These are phyloP conservation scores for Alternaria solani DNA, from an alignment of 2,329 filamentous ascomycete species.

Conservation along the genomic window DNA sequence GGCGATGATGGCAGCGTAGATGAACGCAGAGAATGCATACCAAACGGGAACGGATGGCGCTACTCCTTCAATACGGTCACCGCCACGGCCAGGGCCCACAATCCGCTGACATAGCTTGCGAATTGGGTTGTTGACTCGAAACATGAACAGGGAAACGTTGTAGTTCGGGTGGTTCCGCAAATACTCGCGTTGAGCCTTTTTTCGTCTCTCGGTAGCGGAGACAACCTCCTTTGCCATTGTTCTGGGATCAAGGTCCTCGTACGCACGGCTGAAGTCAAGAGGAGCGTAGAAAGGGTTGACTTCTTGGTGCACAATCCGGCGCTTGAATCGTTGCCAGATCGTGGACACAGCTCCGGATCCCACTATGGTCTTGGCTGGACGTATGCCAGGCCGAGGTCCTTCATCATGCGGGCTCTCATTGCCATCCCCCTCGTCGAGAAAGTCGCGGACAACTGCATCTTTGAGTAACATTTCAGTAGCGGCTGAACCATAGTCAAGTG, in stretches of 20 bases:
- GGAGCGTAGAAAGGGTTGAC: constrained; percentile 96
- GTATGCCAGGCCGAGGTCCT: constrained; percentile 47
- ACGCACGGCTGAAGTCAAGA: constrained; percentile 72
- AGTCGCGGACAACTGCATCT: constrained; percentile 93
- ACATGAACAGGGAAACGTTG: constrained; percentile 90
- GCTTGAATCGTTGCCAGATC: constrained; percentile 68
- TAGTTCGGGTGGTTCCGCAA: constrained; percentile 86
- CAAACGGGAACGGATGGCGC: constrained; percentile 88
- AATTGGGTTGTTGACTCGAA: constrained; percentile 78
- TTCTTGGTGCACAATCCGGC: constrained; percentile 69
- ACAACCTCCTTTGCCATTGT: constrained; percentile 92
- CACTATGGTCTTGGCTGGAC: constrained; percentile 54
- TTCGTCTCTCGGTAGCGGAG: constrained; percentile 80
- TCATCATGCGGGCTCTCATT: constrained; percentile 32
- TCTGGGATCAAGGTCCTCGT: constrained; percentile 82
- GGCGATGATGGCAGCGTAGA: constrained; percentile 91
- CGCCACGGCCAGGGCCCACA: constrained; percentile 88
- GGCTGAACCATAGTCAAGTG: constrained; percentile 88
- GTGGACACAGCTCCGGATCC: constrained; percentile 67
- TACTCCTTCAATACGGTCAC: constrained; percentile 85
- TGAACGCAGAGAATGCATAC: constrained; percentile 92
- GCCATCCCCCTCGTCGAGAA: constrained; percentile 76
- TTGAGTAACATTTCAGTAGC: constrained; percentile 97
- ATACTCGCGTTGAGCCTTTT: constrained; percentile 90
- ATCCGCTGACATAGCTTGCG: constrained; percentile 85